phyloP scores from a whole-genome alignment of 2,329 filamentous ascomycete species.

The Alternaria incomplexa region DNA sequence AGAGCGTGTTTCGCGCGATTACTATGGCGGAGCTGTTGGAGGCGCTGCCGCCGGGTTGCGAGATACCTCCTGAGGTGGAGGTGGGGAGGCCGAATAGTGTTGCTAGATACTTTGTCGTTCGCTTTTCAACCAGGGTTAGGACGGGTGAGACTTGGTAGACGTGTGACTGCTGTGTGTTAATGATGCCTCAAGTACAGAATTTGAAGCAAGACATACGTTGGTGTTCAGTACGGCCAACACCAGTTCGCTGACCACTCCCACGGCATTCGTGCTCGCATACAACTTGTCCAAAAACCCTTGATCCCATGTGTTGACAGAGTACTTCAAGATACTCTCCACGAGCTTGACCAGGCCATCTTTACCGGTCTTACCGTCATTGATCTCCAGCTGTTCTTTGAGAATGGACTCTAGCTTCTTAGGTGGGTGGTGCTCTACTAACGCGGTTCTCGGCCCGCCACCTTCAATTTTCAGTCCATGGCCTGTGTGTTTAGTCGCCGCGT shows the following conservation, averaged over 20 bases:
- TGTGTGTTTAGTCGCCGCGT: slow-evolving; percentile 61
- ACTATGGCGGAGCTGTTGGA: slow-evolving; percentile 87
- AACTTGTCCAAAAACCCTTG: slow-evolving; percentile 96
- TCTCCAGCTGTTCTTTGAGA: slow-evolving; percentile 40
- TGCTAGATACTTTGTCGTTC: slow-evolving; percentile 75
- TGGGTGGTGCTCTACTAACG: slow-evolving; percentile 53
- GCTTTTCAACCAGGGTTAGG: slow-evolving; percentile 85
- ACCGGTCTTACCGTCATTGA: slow-evolving; percentile 49
- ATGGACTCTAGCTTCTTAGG: slow-evolving; percentile 52
- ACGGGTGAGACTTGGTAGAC: slow-evolving; percentile 94
- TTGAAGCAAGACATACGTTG: slow-evolving; percentile 61
- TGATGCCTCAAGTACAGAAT: too few relatives aligned
- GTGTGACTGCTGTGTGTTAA: slow-evolving; percentile 64
- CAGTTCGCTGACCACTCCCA: slow-evolving; percentile 84
- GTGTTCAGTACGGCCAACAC: slow-evolving; percentile 88
- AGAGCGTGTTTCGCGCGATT: slow-evolving; percentile 85
- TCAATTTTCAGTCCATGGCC: slow-evolving; percentile 68
- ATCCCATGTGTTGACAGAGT: slow-evolving; percentile 98
- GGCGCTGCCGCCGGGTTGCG: slow-evolving; percentile 79
- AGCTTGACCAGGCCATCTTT: slow-evolving; percentile 53
- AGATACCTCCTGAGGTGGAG: slow-evolving; percentile 72
- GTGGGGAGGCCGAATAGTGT: slow-evolving; percentile 62
- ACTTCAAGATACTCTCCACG: slow-evolving; percentile 73
- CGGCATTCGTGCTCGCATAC: slow-evolving; percentile 87
- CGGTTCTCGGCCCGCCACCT: slow-evolving; percentile 60